Evolutionary conservation across 768 basidiomycete genomes (phyloP).

Genomic region (Pleurotus tuber-regium): DNA sequence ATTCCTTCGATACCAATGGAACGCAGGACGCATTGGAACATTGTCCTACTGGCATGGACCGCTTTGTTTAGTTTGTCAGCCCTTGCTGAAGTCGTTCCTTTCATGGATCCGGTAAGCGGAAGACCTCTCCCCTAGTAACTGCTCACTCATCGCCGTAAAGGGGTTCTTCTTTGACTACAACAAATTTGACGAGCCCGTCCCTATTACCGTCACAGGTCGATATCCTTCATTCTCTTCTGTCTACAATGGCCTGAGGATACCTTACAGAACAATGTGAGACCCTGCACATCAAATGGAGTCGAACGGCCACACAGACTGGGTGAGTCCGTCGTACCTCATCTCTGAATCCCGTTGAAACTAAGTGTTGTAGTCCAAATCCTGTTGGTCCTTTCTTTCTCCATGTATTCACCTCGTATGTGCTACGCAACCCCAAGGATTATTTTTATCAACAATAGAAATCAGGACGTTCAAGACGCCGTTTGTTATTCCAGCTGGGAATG

Average conservation of each 20-base stretch:
- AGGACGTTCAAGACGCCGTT: not conserved
- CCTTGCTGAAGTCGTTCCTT: not conserved
- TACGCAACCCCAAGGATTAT: no score
- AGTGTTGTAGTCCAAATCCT: not conserved
- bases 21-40: conserved; percentile 5
- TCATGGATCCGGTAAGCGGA: conserved; percentile 3
- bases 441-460: not conserved
- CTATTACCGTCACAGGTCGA: not conserved
- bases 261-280: conserved; percentile 7
- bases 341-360: not conserved
- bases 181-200: not conserved
- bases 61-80: not conserved
- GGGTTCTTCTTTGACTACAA: conserved; percentile 1
- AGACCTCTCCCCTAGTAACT: no score
- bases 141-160: not conserved
- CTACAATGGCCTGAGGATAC: not conserved
- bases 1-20: conserved; percentile 6
- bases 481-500: not conserved
- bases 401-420: conserved; percentile 1
- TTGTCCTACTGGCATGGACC: conserved; percentile 1
- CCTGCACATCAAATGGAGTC: not conserved
- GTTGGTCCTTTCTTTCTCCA: not conserved
- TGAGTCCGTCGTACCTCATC: not conserved
- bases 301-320: not conserved
- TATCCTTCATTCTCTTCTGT: not conserved